These are phyloP conservation scores for Vitis rupestris DNA, from an alignment of 164 flowering plant species.

Conservation along the genomic window DNA sequence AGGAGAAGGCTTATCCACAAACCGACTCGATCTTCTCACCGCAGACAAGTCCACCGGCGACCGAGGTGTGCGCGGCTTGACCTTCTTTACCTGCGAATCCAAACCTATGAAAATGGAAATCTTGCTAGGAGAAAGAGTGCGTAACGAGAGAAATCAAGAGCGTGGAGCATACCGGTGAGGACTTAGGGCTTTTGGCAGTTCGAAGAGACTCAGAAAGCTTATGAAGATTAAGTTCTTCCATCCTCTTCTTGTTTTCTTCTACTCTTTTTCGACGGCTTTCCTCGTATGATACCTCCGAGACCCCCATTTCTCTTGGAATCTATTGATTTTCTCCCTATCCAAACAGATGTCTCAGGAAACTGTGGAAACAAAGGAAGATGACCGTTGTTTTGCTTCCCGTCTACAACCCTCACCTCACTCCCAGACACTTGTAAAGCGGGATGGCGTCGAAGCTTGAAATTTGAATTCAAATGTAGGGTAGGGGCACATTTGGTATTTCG, in stretches of 20 bases:
- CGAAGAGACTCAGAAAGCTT: conserved; percentile 33
- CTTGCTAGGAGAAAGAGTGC: neutral
- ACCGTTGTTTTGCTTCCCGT: no score
- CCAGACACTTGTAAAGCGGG: no score
- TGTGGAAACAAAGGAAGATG: no score
- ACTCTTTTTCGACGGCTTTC: conserved; percentile 32
- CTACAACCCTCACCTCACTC: no score
- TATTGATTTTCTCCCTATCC: conserved; percentile 1
- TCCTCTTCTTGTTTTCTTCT: conserved; percentile 53
- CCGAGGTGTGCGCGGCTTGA: conserved; percentile 16
- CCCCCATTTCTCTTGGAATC: conserved; percentile 6
- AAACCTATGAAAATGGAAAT: neutral
- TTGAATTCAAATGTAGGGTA: no score
- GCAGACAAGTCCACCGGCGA: conserved; percentile 19
- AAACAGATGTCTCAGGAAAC: neutral
- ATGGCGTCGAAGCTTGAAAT: no score
- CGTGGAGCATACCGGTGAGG: conserved; percentile 36
- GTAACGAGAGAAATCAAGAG: conserved; percentile 17
- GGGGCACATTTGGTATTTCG: no score
- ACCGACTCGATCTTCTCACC: conserved; percentile 39
- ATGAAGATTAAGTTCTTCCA: conserved; percentile 47
- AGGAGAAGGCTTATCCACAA: conserved; percentile 26
- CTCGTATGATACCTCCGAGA: conserved; percentile 23
- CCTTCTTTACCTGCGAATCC: conserved; percentile 28
- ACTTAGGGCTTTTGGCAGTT: conserved; percentile 8